Conservation (phyloP, 2,329 filamentous ascomycete species). For the Neurospora crassa region DNA sequence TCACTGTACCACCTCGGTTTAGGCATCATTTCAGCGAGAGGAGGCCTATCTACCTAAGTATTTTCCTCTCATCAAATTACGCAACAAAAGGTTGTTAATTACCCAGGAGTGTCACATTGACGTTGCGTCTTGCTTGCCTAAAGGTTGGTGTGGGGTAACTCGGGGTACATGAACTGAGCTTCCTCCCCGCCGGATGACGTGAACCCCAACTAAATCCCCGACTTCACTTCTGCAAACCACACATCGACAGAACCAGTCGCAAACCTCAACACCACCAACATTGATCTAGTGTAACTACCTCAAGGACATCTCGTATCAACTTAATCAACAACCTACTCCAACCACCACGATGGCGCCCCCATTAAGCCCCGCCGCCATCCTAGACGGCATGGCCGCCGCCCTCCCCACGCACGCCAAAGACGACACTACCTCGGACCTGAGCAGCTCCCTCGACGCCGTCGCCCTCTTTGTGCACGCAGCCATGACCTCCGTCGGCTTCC, state of each 20-base stretch:
- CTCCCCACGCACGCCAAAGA: slow-evolving; percentile 42
- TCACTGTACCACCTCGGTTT: not conserved
- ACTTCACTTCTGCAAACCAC: not conserved
- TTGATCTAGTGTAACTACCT: not conserved
- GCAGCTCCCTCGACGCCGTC: slow-evolving; percentile 69
- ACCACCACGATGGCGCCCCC: slow-evolving; percentile 18
- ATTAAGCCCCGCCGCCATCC: slow-evolving; percentile 34
- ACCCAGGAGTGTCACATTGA: not conserved
- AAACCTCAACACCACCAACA: not conserved
- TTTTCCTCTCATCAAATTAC: too few relatives aligned
- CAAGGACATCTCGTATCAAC: not conserved
- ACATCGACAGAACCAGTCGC: not conserved
- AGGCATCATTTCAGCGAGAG: not conserved
- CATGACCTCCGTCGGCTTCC: slow-evolving; percentile 71
- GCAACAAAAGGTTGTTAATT: too few relatives aligned
- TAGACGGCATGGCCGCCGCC: slow-evolving; percentile 49
- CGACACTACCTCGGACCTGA: slow-evolving; percentile 52
- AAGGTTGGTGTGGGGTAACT: not conserved
- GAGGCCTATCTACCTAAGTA: too few relatives aligned
- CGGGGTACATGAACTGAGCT: not conserved
- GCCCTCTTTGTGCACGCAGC: slow-evolving; percentile 77
- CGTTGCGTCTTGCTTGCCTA: not conserved
- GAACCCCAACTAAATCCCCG: not conserved
- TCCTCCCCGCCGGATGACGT: not conserved
- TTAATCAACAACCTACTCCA: not conserved